Conservation (phyloP, 371 early-diverging fungal species). For the Mucor plumbeus region DNA sequence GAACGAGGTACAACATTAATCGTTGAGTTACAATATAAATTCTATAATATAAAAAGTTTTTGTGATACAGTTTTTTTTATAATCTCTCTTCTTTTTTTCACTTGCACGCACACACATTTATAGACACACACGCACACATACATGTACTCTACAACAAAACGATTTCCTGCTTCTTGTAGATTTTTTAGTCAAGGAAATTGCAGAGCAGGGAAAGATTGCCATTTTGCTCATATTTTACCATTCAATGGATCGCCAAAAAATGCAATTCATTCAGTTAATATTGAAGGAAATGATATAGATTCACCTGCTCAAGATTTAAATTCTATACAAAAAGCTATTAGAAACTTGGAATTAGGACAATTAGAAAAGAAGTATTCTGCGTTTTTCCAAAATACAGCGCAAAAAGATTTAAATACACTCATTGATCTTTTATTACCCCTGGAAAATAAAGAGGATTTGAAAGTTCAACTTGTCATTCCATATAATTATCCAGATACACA, state of each 20-base stretch:
- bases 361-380: constrained; percentile 40
- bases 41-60: neutral
- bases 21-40: constrained; percentile 1
- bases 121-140: neutral
- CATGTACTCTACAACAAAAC: constrained; percentile 38
- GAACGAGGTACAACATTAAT: neutral
- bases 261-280: constrained; percentile 14
- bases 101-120: neutral
- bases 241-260: constrained; percentile 33
- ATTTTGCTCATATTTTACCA: constrained; percentile 54
- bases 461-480: constrained; percentile 41
- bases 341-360: constrained; percentile 48
- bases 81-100: neutral
- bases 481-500: constrained; percentile 43
- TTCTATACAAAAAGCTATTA: constrained; percentile 45
- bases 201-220: constrained; percentile 53
- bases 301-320: constrained; percentile 22
- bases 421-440: constrained; percentile 34
- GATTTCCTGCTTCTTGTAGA: constrained; percentile 54
- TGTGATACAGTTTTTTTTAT: neutral
- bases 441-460: constrained; percentile 26
- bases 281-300: constrained; percentile 10
- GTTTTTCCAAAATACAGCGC: constrained; percentile 29
- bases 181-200: constrained; percentile 54
- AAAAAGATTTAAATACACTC: constrained; percentile 21